A percentile compares a stretch with the other conserved stretches of the same genome.
Evolutionary conservation across 371 early-diverging fungal species (phyloP).

Genomic region (Lichtheimia ornata): DNA sequence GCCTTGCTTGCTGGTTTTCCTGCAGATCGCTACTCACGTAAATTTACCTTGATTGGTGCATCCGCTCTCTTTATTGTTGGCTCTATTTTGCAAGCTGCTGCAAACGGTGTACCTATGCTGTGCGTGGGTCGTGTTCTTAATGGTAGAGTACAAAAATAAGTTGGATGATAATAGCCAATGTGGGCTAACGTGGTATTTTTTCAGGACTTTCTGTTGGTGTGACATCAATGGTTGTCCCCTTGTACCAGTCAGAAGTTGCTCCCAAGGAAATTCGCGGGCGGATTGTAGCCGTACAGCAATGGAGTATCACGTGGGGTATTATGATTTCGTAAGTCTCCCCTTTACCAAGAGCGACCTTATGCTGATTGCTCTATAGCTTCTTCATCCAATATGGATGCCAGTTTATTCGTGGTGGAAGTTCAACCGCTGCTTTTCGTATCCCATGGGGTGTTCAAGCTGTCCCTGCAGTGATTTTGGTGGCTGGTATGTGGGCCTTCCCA

Average conservation of each 20-base stretch:
- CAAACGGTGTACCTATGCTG: constrained; percentile 34
- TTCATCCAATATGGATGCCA: constrained; percentile 27
- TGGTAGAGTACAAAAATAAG: constrained; percentile 13
- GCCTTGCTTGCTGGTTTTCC: constrained; percentile 30
- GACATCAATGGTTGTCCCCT: constrained; percentile 68
- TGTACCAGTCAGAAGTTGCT: constrained; percentile 81
- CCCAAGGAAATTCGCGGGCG: constrained; percentile 72
- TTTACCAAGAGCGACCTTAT: background rate
- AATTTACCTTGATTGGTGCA: constrained; percentile 33
- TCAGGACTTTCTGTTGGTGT: constrained; percentile 53
- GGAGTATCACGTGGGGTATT: constrained; percentile 73
- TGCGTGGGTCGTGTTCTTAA: constrained; percentile 33
- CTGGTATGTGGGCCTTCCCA: constrained; percentile 74
- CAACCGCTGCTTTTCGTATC: constrained; percentile 72
- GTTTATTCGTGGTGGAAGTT: constrained; percentile 22
- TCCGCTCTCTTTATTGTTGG: constrained; percentile 29
- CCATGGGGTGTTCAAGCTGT: constrained; percentile 83
- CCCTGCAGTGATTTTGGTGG: constrained; percentile 70
- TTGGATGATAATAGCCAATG: background rate
- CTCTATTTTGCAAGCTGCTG: constrained; percentile 29
- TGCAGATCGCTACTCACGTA: constrained; percentile 30
- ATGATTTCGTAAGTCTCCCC: constrained; percentile 39
- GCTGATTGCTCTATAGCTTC: constrained; percentile 14
- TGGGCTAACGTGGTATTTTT: background rate
- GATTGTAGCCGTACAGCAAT: constrained; percentile 76